Percentiles rank a stretch among this genome's conserved stretches.
These are phyloP conservation scores for Colletotrichum tamarilloi DNA, from an alignment of 2,329 filamentous ascomycete species.

Conservation along the genomic window DNA sequence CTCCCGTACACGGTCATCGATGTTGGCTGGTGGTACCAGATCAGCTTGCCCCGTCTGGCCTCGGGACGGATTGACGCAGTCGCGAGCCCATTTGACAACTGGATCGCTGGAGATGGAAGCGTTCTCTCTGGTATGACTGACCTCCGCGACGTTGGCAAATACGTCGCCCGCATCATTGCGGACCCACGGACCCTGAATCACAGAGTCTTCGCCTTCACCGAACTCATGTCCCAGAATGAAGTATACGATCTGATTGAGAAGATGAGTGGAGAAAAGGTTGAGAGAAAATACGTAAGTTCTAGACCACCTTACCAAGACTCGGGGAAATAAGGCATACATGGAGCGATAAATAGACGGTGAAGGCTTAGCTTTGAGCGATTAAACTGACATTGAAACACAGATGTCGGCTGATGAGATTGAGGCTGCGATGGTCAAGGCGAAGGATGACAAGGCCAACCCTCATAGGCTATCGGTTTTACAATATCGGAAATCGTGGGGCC, in stretches of 20 bases:
- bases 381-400: not conserved
- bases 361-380: not conserved
- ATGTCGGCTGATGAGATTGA: slow-evolving; percentile 18
- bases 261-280: slow-evolving; percentile 58
- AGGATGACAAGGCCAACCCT: not conserved
- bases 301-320: not conserved
- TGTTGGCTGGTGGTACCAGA: slow-evolving; percentile 69
- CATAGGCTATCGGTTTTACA: slow-evolving; percentile 40
- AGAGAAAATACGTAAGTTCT: slow-evolving; percentile 31
- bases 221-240: slow-evolving; percentile 57
- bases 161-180: slow-evolving; percentile 60
- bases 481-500: slow-evolving; percentile 57
- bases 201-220: slow-evolving; percentile 60
- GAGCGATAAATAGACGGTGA: not conserved
- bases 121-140: slow-evolving; percentile 57
- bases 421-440: not conserved
- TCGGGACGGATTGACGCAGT: slow-evolving; percentile 39
- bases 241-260: slow-evolving; percentile 58
- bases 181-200: slow-evolving; percentile 66
- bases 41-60: slow-evolving; percentile 44
- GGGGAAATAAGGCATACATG: not conserved
- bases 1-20: slow-evolving; percentile 68
- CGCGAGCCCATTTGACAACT: slow-evolving; percentile 38
- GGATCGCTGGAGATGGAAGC: slow-evolving; percentile 58
- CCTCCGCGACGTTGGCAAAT: slow-evolving; percentile 63